phyloP scores from a whole-genome alignment of 2,329 filamentous ascomycete genomes.

The Penicillium janthinellum region DNA sequence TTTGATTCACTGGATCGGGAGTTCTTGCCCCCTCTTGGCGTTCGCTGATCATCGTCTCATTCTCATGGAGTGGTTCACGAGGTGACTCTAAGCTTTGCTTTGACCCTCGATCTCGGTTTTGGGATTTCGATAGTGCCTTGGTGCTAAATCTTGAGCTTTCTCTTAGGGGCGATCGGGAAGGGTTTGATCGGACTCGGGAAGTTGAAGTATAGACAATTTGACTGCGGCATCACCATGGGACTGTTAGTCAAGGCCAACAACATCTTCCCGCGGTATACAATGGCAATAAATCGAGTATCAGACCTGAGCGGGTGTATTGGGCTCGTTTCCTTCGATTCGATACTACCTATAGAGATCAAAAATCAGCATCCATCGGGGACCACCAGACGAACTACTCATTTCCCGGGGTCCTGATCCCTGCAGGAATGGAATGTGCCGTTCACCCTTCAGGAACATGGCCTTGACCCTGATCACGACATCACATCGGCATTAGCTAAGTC shows the following conservation, averaged over 20 bases:
- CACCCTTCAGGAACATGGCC: background rate
- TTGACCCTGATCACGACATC: slow-evolving; percentile 19
- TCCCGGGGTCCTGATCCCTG: slow-evolving; percentile 2
- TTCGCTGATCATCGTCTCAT: slow-evolving; percentile 7
- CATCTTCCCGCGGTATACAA: background rate
- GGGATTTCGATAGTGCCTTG: background rate
- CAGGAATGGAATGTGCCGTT: slow-evolving; percentile 2
- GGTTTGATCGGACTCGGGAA: background rate
- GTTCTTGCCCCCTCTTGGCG: slow-evolving; percentile 17
- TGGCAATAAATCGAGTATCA: background rate
- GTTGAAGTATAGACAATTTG: background rate
- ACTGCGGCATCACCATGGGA: background rate
- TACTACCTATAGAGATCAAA: too few relatives aligned
- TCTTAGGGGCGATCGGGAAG: background rate
- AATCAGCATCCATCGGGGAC: background rate
- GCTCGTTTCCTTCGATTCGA: too few relatives aligned
- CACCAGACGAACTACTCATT: slow-evolving; percentile 9
- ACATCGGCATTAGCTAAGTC: background rate
- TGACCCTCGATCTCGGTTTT: slow-evolving; percentile 1
- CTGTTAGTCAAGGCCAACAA: background rate
- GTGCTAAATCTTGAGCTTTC: background rate
- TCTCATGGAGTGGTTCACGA: slow-evolving; percentile 2
- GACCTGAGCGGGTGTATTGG: background rate
- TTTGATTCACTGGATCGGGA: slow-evolving; percentile 9
- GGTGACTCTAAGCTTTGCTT: slow-evolving; percentile 11